A percentile compares a stretch with the other conserved stretches of the same genome.
Conservation (phyloP, 139 green algal genomes). For the Edaphochlamys debaryana region DNA sequence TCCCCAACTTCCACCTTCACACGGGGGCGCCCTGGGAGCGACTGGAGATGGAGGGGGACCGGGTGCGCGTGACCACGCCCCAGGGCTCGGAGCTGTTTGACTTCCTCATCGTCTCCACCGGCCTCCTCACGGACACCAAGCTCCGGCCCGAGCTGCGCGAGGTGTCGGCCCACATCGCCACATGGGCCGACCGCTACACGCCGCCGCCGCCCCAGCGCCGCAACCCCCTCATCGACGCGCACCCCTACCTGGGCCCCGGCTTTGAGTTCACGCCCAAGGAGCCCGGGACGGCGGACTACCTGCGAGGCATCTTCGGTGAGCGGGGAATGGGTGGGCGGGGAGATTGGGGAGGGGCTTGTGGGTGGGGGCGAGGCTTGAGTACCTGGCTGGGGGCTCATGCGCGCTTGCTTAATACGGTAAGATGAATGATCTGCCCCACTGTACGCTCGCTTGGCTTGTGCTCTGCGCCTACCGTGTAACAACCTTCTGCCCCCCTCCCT, state of each 20-base stretch:
- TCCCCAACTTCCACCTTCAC: slow-evolving; percentile 53
- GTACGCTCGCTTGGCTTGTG: too few relatives aligned
- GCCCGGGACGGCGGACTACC: slow-evolving; percentile 41
- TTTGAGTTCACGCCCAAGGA: slow-evolving; percentile 56
- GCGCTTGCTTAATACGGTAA: too few relatives aligned
- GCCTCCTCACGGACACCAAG: slow-evolving; percentile 49
- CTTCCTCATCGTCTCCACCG: slow-evolving; percentile 54
- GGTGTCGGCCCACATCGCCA: slow-evolving; percentile 44
- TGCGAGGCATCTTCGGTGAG: slow-evolving; percentile 47
- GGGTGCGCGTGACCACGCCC: slow-evolving; percentile 50
- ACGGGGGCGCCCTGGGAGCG: slow-evolving; percentile 48
- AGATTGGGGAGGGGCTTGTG: too few relatives aligned
- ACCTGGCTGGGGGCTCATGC: too few relatives aligned
- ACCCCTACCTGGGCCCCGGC: slow-evolving; percentile 56
- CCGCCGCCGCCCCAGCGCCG: neutral
- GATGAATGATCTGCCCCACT: too few relatives aligned
- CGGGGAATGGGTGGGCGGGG: too few relatives aligned
- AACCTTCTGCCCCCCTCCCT: too few relatives aligned
- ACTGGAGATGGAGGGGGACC: slow-evolving; percentile 36
- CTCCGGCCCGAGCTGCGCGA: slow-evolving; percentile 51
- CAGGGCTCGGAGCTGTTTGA: slow-evolving; percentile 50
- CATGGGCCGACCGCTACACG: slow-evolving; percentile 42
- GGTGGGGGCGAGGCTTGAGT: too few relatives aligned
- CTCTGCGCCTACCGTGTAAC: too few relatives aligned
- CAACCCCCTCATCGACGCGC: slow-evolving; percentile 55